phyloP scores from a whole-genome alignment of 257 asterid species.

The Nicotiana tabacum region DNA sequence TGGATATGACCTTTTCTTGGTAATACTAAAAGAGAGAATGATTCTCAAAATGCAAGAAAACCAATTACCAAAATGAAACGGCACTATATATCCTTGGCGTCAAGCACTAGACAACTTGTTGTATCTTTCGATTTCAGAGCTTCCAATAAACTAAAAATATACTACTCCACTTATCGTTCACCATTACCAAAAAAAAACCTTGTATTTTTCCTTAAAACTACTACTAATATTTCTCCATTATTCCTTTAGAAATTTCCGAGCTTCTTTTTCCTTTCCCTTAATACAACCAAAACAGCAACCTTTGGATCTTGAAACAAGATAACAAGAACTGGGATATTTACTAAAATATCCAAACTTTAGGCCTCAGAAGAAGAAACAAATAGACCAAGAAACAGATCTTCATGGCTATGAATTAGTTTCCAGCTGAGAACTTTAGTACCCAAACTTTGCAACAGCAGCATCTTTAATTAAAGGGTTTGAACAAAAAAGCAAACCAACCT shows the following conservation, averaged over 20 bases:
- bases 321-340: background rate
- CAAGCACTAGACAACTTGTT: conserved; percentile 24
- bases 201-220: too few species aligned
- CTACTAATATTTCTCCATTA: too few species aligned
- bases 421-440: background rate
- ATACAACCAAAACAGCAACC: too few species aligned
- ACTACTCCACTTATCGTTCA: background rate
- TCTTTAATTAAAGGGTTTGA: background rate
- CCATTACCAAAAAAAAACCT: background rate
- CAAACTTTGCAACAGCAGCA: background rate
- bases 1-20: conserved; percentile 1
- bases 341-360: conserved; percentile 29
- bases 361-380: conserved; percentile 16
- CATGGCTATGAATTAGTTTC: conserved; percentile 13
- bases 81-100: conserved; percentile 18
- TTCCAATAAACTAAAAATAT: background rate
- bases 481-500: background rate
- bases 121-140: conserved; percentile 16
- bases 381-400: conserved; percentile 22
- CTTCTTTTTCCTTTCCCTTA: too few species aligned
- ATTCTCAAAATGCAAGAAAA: background rate
- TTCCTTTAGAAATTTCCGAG: too few species aligned
- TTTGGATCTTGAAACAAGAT: conserved; percentile 9
- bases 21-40: conserved; percentile 5
- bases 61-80: conserved; percentile 20